Conservation (phyloP, 768 basidiomycete genomes). For the Termitomyces sp. region DNA sequence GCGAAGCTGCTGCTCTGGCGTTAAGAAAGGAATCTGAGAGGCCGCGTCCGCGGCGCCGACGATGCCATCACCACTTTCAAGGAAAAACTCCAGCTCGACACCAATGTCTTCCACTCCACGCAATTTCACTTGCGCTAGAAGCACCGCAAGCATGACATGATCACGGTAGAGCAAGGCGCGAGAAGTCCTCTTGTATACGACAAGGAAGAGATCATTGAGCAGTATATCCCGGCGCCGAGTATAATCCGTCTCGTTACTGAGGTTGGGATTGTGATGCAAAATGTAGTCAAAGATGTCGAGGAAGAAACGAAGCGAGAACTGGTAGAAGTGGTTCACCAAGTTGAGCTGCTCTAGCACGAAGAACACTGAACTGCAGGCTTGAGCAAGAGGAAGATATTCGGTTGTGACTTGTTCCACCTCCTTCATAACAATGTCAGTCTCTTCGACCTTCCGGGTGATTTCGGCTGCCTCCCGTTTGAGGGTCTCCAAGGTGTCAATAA, state of each 20-base stretch:
- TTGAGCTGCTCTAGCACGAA: conserved; percentile 96
- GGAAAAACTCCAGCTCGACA: conserved; percentile 88
- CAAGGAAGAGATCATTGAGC: conserved; percentile 83
- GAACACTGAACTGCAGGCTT: conserved; percentile 95
- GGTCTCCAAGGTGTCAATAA: conserved; percentile 93
- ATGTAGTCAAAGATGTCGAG: conserved; percentile 97
- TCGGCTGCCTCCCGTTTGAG: conserved; percentile 96
- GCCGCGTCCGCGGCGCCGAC: conserved; percentile 31
- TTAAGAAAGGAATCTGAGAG: conserved; percentile 45
- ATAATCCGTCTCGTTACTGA: conserved; percentile 75
- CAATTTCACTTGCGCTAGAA: conserved; percentile 86
- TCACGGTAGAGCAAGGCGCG: conserved; percentile 88
- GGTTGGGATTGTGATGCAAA: conserved; percentile 87
- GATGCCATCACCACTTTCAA: conserved; percentile 79
- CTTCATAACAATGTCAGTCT: conserved; percentile 93
- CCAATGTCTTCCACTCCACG: conserved; percentile 73
- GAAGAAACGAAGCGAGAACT: conserved; percentile 98
- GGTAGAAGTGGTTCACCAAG: conserved; percentile 95
- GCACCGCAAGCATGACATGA: conserved; percentile 85
- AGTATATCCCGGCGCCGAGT: conserved; percentile 73
- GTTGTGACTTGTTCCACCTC: conserved; percentile 95
- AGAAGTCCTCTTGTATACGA: conserved; percentile 85
- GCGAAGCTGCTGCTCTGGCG: conserved; percentile 64
- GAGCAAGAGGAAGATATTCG: conserved; percentile 91
- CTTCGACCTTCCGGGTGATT: conserved; percentile 92